phyloP scores from a whole-genome alignment of 208 protist genomes.

The Leptomonas seymouri region DNA sequence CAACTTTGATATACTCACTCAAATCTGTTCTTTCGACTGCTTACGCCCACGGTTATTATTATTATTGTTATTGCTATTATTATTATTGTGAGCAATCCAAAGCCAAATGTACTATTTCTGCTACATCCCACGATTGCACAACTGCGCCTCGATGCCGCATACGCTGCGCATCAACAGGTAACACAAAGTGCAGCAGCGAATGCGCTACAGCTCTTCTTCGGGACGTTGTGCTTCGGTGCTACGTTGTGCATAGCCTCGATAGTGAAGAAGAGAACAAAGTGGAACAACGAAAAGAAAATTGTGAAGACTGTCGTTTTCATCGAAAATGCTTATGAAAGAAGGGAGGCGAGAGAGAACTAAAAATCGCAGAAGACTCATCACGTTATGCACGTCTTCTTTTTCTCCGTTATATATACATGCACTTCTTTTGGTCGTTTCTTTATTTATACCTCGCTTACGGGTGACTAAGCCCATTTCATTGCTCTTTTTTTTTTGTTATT shows the following conservation, averaged over 20 bases:
- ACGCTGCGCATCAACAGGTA: too few species aligned
- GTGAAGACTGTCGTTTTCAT: not conserved
- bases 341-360: too few species aligned
- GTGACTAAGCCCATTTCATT: not conserved
- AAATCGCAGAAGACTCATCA: constrained; percentile 8
- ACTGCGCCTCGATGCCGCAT: not conserved
- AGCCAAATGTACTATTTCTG: too few species aligned
- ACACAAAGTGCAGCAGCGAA: too few species aligned
- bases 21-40: too few species aligned
- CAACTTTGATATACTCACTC: too few species aligned
- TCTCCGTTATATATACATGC: not conserved
- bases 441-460: constrained; percentile 7
- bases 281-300: constrained; percentile 1
- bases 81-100: too few species aligned
- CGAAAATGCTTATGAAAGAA: too few species aligned
- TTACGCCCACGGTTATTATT: too few species aligned
- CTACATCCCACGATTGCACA: not conserved
- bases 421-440: not conserved
- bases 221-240: not conserved
- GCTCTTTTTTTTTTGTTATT: constrained; percentile 20
- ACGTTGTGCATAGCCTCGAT: constrained; percentile 6
- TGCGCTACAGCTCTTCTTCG: not conserved
- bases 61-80: too few species aligned
- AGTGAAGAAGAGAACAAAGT: not conserved
- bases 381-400: constrained; percentile 9